phyloP scores from a whole-genome alignment of 305 asterid genomes.

The Fraxinus xanthoxyloides region DNA sequence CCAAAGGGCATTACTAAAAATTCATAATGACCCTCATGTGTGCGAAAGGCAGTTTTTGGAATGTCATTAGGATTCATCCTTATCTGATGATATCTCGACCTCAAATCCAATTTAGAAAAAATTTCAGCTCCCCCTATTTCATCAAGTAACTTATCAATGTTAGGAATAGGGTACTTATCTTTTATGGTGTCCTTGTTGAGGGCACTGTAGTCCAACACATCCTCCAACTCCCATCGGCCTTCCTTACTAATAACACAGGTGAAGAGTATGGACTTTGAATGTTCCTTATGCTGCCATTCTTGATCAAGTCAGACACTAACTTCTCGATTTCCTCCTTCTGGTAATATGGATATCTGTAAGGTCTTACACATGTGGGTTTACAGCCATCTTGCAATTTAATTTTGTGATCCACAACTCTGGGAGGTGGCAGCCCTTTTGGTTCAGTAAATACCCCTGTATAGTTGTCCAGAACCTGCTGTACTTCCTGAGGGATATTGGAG shows the following conservation, averaged over 20 bases:
- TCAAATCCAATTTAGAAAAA: background rate
- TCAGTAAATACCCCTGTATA: no score
- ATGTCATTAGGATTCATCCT: background rate
- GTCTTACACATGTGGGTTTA: background rate
- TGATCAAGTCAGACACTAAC: background rate
- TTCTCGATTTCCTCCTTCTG: background rate
- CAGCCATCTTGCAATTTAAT: background rate
- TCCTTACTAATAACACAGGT: background rate
- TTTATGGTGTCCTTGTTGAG: background rate
- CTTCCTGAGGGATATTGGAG: no score
- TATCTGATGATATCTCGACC: background rate
- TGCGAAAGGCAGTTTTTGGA: background rate
- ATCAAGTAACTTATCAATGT: background rate
- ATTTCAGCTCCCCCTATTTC: background rate
- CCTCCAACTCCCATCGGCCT: background rate
- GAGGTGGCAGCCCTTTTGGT: background rate
- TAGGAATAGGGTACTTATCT: constrained; percentile 1
- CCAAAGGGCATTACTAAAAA: background rate
- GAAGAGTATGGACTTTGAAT: background rate
- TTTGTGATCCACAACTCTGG: background rate
- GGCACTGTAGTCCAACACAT: constrained; percentile 1
- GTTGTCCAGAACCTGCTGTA: no score
- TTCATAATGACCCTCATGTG: background rate
- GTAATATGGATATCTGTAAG: background rate
- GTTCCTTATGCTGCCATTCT: background rate